A percentile compares a stretch with the other conserved stretches of the same genome.
These are phyloP conservation scores for Juglanconis sp. DNA, from an alignment of 2,329 filamentous ascomycete species.

Conservation along the genomic window DNA sequence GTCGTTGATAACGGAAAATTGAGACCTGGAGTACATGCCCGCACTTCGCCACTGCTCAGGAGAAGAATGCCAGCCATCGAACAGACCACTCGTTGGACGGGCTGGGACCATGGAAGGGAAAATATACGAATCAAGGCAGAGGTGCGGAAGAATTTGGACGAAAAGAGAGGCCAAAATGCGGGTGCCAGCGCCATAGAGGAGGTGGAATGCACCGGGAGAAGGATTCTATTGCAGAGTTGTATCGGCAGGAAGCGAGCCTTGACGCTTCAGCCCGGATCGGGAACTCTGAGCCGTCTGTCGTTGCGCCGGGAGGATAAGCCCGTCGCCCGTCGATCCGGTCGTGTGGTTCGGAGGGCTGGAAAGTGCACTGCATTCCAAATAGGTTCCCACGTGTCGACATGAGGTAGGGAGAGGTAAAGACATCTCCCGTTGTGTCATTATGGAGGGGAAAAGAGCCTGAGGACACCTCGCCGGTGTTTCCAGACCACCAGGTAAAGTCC, in stretches of 20 bases:
- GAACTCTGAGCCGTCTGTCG: constrained; percentile 1
- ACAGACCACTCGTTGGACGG: no score
- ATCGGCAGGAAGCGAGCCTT: background rate
- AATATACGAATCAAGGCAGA: background rate
- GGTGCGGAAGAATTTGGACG: no score
- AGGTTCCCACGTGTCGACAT: no score
- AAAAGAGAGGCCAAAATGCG: background rate
- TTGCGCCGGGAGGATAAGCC: background rate
- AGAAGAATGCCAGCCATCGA: background rate
- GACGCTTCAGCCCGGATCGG: background rate
- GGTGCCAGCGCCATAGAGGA: background rate
- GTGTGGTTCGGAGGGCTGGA: background rate
- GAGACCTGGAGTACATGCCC: background rate
- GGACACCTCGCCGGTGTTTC: no score
- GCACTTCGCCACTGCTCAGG: background rate
- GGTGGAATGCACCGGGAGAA: background rate
- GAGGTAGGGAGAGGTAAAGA: no score
- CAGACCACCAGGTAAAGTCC: no score
- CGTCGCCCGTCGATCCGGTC: background rate
- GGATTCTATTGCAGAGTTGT: background rate
- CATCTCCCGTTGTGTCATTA: no score
- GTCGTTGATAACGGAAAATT: background rate
- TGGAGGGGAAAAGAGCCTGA: no score
- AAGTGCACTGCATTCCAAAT: background rate
- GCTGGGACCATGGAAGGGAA: background rate